Base-by-base conservation (phyloP, 768 basidiomycete species). In the Lentinula boryana region DNA sequence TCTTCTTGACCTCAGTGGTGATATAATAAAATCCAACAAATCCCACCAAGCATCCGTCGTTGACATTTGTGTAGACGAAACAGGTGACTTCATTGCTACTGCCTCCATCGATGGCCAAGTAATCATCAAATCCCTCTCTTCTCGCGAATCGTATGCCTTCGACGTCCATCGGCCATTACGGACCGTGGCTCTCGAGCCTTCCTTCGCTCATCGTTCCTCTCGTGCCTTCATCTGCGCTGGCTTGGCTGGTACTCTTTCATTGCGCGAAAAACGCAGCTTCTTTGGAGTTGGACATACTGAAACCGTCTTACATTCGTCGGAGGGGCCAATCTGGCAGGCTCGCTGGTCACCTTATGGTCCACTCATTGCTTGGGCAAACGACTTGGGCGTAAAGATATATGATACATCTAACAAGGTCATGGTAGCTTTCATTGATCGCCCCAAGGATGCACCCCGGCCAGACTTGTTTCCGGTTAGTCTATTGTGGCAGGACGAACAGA, bases 41-140 rank as follows among this genome's bases (percentile, higher is more conserved):
- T 92, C 91, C 1, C 97, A 99, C 68, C 77, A 85, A 36, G 95
- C 95, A 0, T 92, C 92, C 10, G 79, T 98, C 59, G 83, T 86
- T 60, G 94, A 94, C 69, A 87, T 98, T 40, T 83, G 82, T 53
- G 80, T 98, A 68, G 95, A 98, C 69, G 76, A 80, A 58, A 90
- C 89, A 0, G 87, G 84, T 35, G 94, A 97, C 61, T 98, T 94
- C 67, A 84, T 98, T 6, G 94, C 88, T 1, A 95, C 93, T 6
- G 90, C 95, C 0, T 94, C 93, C 3, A 86, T 96, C 63, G 96
- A 99, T 73, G 96, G 96, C 76, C 92, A 95, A 79, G 89, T 96
- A 61, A 84, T 91, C 63, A 85, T 98, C 53, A 88, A 90, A 67
- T 93, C 95, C 0, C 72, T 93, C 10, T 85, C 87, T 2, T 74